Conservation (phyloP, 208 protist genomes). For the Giardia duodenalis region DNA sequence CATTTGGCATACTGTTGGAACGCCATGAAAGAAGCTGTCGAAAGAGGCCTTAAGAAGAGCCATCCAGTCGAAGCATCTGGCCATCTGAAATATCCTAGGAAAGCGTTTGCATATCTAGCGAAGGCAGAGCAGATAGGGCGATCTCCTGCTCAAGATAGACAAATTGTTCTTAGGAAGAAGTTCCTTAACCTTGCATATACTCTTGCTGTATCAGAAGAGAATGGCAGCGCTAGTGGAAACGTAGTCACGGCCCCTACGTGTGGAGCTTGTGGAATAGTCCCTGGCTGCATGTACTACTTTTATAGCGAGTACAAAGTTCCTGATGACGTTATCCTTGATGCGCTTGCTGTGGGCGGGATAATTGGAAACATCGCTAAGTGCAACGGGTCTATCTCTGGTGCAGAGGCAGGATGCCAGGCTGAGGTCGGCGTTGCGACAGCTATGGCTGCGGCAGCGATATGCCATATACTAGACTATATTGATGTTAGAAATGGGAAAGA, state of each 20-base stretch:
- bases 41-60: background rate
- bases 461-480: constrained; percentile 23
- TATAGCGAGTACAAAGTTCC: constrained; percentile 6
- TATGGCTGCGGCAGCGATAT: constrained; percentile 49
- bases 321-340: constrained; percentile 47
- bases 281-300: constrained; percentile 43
- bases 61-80: background rate
- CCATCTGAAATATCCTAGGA: background rate
- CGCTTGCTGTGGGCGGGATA: constrained; percentile 44
- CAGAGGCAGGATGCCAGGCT: constrained; percentile 54
- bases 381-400: constrained; percentile 48
- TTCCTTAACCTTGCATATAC: constrained; percentile 33
- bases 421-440: constrained; percentile 48
- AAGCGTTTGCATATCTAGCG: background rate
- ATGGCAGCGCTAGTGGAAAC: constrained; percentile 38
- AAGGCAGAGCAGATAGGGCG: background rate
- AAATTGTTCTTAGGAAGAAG: background rate
- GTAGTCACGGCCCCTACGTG: constrained; percentile 55
- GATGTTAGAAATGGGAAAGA: background rate
- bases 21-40: constrained; percentile 19
- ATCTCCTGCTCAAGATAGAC: background rate
- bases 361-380: constrained; percentile 49
- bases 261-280: constrained; percentile 49
- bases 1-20: constrained; percentile 7
- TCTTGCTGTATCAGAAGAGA: constrained; percentile 52